Evolutionary conservation across 2,329 filamentous ascomycete species (phyloP).

Genomic region (Trichoderma sp.): DNA sequence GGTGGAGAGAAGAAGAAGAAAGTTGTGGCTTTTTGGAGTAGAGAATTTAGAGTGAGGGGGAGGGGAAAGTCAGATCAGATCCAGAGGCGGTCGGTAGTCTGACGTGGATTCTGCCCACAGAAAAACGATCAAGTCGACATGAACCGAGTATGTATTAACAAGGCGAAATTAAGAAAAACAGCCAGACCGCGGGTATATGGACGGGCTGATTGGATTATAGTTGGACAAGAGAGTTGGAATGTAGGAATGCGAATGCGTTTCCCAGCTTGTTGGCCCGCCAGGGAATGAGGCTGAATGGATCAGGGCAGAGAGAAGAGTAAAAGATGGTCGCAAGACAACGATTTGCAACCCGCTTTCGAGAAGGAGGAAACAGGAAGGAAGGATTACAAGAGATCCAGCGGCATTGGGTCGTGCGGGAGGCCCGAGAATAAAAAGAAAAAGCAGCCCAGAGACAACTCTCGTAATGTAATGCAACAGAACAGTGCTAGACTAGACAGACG

Average conservation of each 20-base stretch:
- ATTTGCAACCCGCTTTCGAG: slow-evolving; percentile 1
- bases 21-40: background rate
- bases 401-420: background rate
- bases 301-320: background rate
- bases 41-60: background rate
- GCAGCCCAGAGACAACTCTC: background rate
- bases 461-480: background rate
- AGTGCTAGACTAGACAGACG: background rate
- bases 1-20: background rate
- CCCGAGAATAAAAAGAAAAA: background rate
- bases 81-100: background rate
- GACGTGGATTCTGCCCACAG: background rate
- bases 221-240: background rate
- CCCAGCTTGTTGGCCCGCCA: slow-evolving; percentile 19
- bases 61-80: background rate
- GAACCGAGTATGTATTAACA: background rate
- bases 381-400: background rate
- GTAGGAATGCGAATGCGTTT: background rate
- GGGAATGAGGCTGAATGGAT: slow-evolving; percentile 17
- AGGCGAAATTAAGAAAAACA: background rate
- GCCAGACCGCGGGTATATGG: background rate
- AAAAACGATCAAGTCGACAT: background rate
- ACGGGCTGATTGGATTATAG: background rate
- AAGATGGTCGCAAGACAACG: background rate
- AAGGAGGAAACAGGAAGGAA: background rate